Conservation (phyloP, 345 rosid genomes). For the Pistacia integerrima region DNA sequence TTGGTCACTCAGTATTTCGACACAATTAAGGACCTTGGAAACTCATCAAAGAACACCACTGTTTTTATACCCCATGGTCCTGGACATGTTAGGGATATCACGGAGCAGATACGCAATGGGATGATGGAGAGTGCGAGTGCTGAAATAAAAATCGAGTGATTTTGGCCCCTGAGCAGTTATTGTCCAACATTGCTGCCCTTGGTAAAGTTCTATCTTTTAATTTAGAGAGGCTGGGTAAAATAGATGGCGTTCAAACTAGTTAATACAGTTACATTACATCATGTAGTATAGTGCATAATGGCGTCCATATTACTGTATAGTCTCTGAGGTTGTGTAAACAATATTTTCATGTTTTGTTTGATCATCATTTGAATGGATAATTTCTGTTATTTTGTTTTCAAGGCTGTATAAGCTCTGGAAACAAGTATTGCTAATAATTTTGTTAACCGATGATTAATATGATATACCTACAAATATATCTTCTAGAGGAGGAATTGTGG, state of each 20-base stretch:
- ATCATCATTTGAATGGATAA: background rate
- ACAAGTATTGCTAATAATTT: background rate
- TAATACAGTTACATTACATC: background rate
- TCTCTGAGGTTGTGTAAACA: background rate
- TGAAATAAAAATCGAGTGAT: slow-evolving; percentile 30
- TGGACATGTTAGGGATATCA: slow-evolving; percentile 87
- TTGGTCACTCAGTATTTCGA: slow-evolving; percentile 98
- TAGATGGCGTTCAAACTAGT: background rate
- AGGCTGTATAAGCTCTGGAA: background rate
- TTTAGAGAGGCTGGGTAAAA: background rate
- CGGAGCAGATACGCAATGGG: slow-evolving; percentile 88
- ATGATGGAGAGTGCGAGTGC: slow-evolving; percentile 83
- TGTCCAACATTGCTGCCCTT: background rate
- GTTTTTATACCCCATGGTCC: slow-evolving; percentile 98
- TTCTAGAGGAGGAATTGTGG: too few relatives aligned
- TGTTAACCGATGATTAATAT: too few relatives aligned
- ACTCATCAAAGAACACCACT: slow-evolving; percentile 90
- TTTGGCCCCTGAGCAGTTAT: background rate
- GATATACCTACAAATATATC: too few relatives aligned
- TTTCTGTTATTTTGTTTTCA: background rate
- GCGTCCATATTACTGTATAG: background rate
- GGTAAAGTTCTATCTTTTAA: background rate
- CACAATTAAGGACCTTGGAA: slow-evolving; percentile 90
- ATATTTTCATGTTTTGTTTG: background rate
- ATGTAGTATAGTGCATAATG: background rate